A percentile compares a stretch with the other conserved stretches of the same genome.
These are phyloP conservation scores for Lentinus tigrinus DNA, from an alignment of 768 basidiomycete species.

Conservation along the genomic window DNA sequence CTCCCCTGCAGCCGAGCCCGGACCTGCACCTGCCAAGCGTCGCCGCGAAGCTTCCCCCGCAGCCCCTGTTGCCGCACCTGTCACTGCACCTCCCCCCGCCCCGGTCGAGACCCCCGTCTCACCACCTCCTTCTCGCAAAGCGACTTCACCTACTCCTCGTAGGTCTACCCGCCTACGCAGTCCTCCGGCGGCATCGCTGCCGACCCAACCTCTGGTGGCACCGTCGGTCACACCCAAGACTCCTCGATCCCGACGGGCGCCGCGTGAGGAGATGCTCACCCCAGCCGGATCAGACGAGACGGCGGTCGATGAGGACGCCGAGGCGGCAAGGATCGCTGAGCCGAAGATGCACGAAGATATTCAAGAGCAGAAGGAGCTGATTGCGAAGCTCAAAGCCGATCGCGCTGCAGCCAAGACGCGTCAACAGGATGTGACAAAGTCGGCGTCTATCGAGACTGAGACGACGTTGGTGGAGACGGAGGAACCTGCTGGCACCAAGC, in stretches of 20 bases:
- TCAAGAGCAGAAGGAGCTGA: slow-evolving; percentile 74
- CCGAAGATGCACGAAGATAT: slow-evolving; percentile 70
- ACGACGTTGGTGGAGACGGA: slow-evolving; percentile 20
- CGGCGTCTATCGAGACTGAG: slow-evolving; percentile 36
- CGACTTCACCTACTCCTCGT: slow-evolving; percentile 32
- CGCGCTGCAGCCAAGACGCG: slow-evolving; percentile 37
- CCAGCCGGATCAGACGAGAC: slow-evolving; percentile 63
- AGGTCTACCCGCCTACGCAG: slow-evolving; percentile 44
- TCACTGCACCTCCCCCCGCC: slow-evolving; percentile 12
- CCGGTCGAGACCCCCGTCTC: slow-evolving; percentile 28
- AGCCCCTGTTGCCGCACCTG: slow-evolving; percentile 6
- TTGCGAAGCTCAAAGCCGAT: slow-evolving; percentile 68
- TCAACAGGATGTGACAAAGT: slow-evolving; percentile 34
- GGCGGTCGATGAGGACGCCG: slow-evolving; percentile 50
- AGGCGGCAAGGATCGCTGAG: slow-evolving; percentile 49
- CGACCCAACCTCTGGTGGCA: slow-evolving; percentile 36
- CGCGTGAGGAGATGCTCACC: slow-evolving; percentile 39
- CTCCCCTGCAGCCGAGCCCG: slow-evolving; percentile 32
- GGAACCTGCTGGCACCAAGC: slow-evolving; percentile 36
- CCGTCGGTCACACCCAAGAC: slow-evolving; percentile 21
- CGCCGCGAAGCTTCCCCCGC: slow-evolving; percentile 60
- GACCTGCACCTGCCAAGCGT: slow-evolving; percentile 54
- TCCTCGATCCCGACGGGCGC: slow-evolving; percentile 34
- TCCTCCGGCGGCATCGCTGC: slow-evolving; percentile 37
- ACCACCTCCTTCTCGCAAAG: slow-evolving; percentile 18